Conservation (phyloP, 2,329 filamentous ascomycete genomes). For the Aspergillus unguis region DNA sequence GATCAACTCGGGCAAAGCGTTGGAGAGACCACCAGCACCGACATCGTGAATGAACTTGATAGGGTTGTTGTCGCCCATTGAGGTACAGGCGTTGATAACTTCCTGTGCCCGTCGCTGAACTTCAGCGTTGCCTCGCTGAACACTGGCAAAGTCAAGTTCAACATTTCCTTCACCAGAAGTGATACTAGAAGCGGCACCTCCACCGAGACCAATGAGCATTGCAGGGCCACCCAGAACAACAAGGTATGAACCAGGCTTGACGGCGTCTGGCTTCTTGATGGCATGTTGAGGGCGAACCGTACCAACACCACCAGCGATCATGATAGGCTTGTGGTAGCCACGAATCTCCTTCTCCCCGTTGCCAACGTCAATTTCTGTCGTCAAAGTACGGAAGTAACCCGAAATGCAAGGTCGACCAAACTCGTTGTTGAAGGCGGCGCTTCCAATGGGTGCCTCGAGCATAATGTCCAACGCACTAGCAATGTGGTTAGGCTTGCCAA, state of each 20-base stretch:
- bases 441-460: slow-evolving; percentile 93
- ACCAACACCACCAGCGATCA: slow-evolving; percentile 94
- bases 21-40: slow-evolving; percentile 82
- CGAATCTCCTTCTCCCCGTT: slow-evolving; percentile 67
- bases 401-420: slow-evolving; percentile 86
- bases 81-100: slow-evolving; percentile 92
- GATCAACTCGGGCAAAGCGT: slow-evolving; percentile 82
- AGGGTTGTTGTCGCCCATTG: slow-evolving; percentile 78
- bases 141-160: slow-evolving; percentile 93
- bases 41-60: slow-evolving; percentile 98
- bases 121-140: slow-evolving; percentile 94
- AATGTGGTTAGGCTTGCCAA: slow-evolving; percentile 87
- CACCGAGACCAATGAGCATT: slow-evolving; percentile 95
- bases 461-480: slow-evolving; percentile 95
- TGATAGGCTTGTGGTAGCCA: slow-evolving; percentile 97
- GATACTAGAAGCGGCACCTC: slow-evolving; percentile 89
- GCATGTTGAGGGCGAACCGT: slow-evolving; percentile 89
- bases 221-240: slow-evolving; percentile 93
- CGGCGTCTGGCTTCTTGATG: slow-evolving; percentile 74
- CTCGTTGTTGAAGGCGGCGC: slow-evolving; percentile 95
- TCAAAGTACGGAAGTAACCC: slow-evolving; percentile 87
- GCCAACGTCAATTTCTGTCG: slow-evolving; percentile 63
- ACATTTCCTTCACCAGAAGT: slow-evolving; percentile 83
- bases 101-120: slow-evolving; percentile 94
- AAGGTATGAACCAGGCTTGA: slow-evolving; percentile 82